Evolutionary conservation across 108 stramenopile genomes (phyloP).

Genomic region (Craspedostauros australis): DNA sequence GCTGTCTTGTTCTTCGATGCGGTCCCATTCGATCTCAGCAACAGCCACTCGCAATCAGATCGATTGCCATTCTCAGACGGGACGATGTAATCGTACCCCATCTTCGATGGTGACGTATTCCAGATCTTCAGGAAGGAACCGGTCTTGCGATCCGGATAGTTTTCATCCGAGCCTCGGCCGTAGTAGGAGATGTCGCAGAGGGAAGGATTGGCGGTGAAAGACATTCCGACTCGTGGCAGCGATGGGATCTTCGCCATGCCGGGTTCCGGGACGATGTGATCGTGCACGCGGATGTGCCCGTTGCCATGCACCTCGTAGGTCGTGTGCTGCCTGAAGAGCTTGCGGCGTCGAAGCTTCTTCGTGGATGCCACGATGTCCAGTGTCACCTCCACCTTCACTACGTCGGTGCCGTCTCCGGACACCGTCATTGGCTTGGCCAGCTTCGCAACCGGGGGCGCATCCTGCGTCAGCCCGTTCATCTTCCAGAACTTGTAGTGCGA

Average conservation of each 20-base stretch:
- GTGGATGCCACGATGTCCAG: neutral
- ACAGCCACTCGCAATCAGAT: constrained; percentile 41
- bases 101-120: constrained; percentile 16
- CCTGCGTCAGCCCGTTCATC: constrained; percentile 24
- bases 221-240: constrained; percentile 60
- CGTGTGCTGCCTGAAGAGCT: neutral
- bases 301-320: constrained; percentile 14
- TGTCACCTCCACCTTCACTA: neutral
- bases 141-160: constrained; percentile 63
- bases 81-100: constrained; percentile 46
- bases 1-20: too few relatives aligned
- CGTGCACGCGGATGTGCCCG: constrained; percentile 17
- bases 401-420: neutral
- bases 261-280: constrained; percentile 7
- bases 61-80: constrained; percentile 47
- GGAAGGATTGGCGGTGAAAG: constrained; percentile 27
- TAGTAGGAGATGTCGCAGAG: constrained; percentile 42
- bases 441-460: constrained; percentile 22
- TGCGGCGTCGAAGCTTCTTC: neutral
- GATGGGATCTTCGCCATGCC: constrained; percentile 19
- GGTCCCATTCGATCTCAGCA: constrained; percentile 14
- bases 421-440: too few relatives aligned
- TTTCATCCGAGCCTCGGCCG: constrained; percentile 64
- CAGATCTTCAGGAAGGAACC: constrained; percentile 34
- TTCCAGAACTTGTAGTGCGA: constrained; percentile 43